Evolutionary conservation across 495 filamentous ascomycete species (phyloP), one percentile per base, ranked within the genome.

Genomic region (Rusavskia elegans): DNA sequence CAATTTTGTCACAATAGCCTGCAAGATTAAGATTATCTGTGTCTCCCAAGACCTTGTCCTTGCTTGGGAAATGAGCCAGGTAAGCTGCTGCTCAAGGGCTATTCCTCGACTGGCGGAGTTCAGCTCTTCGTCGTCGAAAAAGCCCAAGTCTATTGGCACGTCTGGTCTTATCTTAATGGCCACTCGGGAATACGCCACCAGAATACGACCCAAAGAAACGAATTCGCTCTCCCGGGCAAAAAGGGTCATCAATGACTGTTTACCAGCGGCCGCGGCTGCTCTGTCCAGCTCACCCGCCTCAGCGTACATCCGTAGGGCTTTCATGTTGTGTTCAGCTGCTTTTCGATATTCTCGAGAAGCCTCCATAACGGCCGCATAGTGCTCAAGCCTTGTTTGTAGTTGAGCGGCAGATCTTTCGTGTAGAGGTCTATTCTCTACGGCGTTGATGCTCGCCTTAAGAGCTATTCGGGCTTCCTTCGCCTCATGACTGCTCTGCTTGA

Each of bases 61-160:
- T 10, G 32, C 32, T 35, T 35, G 27, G 19, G 51, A 46, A 45
- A 45, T 58, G 55, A 32, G 38, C 16, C 23, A 49, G 13, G 58
- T 48, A 49, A 83, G 59, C 55, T 82, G 77, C 67, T 71, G 77
- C 59, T 82, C 78, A 14, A 84, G 64, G 29, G 82, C 51, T 17
- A 72, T 52, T 10, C 71, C 75, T 55, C 74, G 60, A 49, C 68
- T 59, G 21, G 61, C 55, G 16, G 54, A 16, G 4, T 55, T 38
- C 21, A 79, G 59, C 1, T 57, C 52, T 5, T 63, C 51, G 16
- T 71, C 63, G 44, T 81, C 73, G 51, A 75, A 76, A 30, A 70
- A 55, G n/a, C 54, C 35, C 2, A 48, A 36, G 19, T 55, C 30
- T 1, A 51, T 42, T 10, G 40, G 27, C 17, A 48, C 51, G n/a